Percentiles rank a stretch among this genome's conserved stretches.
Evolutionary conservation across 768 basidiomycete genomes (phyloP).

Genomic region (Chiua virens): DNA sequence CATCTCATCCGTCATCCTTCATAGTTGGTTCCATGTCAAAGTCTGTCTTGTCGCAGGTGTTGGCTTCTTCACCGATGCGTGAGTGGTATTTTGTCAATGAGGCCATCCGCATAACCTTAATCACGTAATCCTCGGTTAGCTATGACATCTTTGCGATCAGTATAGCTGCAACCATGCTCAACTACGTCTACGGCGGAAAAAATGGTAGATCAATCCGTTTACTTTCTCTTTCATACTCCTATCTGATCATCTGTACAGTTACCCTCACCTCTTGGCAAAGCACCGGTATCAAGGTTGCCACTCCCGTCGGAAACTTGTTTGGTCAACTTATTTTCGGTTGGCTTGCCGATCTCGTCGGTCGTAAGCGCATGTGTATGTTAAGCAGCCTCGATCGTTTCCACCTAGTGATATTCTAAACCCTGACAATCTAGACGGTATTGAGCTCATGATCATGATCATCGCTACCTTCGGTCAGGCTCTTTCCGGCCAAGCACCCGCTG

Average conservation of each 20-base stretch:
- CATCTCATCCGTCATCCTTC: background rate
- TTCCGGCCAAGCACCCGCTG: slow-evolving; percentile 62
- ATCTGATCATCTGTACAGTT: background rate
- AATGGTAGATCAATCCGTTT: background rate
- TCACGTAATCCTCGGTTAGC: slow-evolving; percentile 11
- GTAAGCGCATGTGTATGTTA: slow-evolving; percentile 75
- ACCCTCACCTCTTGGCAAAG: slow-evolving; percentile 56
- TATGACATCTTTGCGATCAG: slow-evolving; percentile 92
- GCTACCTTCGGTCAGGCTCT: slow-evolving; percentile 80
- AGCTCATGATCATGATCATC: slow-evolving; percentile 78
- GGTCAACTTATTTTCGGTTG: slow-evolving; percentile 81
- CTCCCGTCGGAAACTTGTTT: slow-evolving; percentile 71
- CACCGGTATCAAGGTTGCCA: slow-evolving; percentile 76
- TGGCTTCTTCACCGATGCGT: slow-evolving; percentile 91
- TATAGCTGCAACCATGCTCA: slow-evolving; percentile 81
- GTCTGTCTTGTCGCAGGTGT: slow-evolving; percentile 70
- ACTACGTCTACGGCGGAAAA: slow-evolving; percentile 70
- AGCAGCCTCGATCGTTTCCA: background rate
- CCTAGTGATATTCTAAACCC: background rate
- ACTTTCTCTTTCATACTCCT: background rate
- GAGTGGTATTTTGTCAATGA: slow-evolving; percentile 16
- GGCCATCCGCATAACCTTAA: background rate
- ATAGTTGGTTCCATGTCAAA: slow-evolving; percentile 84
- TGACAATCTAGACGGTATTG: slow-evolving; percentile 41
- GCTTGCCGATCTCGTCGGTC: slow-evolving; percentile 74